Conservation (phyloP, 495 filamentous ascomycete species). For the Xylaria bambusicola region DNA sequence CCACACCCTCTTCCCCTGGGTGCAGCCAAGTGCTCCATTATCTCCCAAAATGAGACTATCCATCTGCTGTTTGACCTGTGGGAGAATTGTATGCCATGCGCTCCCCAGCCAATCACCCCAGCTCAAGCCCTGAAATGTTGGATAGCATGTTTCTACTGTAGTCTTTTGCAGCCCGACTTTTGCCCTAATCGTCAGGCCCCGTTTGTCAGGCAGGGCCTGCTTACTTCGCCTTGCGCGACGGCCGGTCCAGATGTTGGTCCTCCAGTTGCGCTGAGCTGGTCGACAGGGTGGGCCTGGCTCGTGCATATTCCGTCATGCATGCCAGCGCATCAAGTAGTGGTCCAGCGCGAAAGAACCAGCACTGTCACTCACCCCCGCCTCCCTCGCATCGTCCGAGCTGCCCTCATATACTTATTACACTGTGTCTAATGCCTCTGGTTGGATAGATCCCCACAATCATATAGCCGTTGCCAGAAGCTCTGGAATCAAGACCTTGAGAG, state of each 20-base stretch:
- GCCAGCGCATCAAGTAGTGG: constrained; percentile 58
- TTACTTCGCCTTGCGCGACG: constrained; percentile 39
- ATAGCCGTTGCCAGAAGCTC: constrained; percentile 31
- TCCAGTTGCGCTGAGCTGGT: constrained; percentile 37
- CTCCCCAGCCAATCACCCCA: constrained; percentile 31
- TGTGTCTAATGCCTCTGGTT: constrained; percentile 52
- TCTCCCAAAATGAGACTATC: constrained; percentile 31
- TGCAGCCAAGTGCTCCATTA: constrained; percentile 27
- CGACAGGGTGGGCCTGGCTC: constrained; percentile 50
- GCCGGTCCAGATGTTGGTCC: constrained; percentile 35
- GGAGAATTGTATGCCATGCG: constrained; percentile 29
- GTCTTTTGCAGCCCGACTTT: constrained; percentile 21
- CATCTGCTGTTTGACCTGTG: constrained; percentile 32
- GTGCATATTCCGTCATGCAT: constrained; percentile 61
- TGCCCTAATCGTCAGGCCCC: constrained; percentile 24
- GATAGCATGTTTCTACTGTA: constrained; percentile 16
- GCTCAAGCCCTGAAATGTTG: constrained; percentile 32
- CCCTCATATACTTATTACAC: constrained; percentile 38
- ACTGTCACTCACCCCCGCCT: constrained; percentile 41
- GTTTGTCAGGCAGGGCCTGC: constrained; percentile 31
- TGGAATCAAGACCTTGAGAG: constrained; percentile 35
- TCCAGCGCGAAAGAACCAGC: constrained; percentile 45
- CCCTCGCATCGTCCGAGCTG: constrained; percentile 42
- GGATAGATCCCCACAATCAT: constrained; percentile 42
- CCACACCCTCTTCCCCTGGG: constrained; percentile 31